Evolutionary conservation across 306 rosid species (phyloP), one percentile per base, ranked within the genome.

Genomic region (Cicer cuneatum): DNA sequence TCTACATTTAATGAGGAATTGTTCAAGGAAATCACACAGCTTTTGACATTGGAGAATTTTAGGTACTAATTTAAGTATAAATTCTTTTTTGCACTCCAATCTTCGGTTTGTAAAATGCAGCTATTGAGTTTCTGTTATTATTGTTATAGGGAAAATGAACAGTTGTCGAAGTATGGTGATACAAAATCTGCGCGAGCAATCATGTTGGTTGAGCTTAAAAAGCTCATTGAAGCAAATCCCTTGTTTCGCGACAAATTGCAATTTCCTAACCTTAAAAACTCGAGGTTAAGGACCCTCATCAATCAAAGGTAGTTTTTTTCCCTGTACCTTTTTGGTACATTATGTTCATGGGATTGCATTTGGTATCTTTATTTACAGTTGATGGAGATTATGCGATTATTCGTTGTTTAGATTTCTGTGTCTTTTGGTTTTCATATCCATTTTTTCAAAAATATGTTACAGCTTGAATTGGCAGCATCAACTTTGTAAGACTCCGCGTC

Each of bases 401-500:
- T 29, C 35, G 35, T 5, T 66, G n/a, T 63, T 60, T 73, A 8
- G n/a, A n/a, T n/a, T n/a, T n/a, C n/a, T n/a, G n/a, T n/a, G n/a
- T n/a, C n/a, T n/a, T n/a, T 62, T 75, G 52, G 29, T 57, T 78
- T 43, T 66, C 10, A 49, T 52, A 78, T 46, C 40, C 29, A 43
- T 29, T 39, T 18, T 33, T 8, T 13, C 5, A 49, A 47, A 71
- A 39, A 49, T 37, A 48, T 45, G 64, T 86, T 84, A 19, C 91
- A 94, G 98, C 92, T 83, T 94, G 84, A 94, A 94, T 85, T 94
- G 98, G 98, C 97, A 94, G 86, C 98, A 94, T 52, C 97, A 92
- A 72, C 99, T 94, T 57, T 94, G 99, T 84, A 94, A 94, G 79
- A 94, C 87, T 54, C 98, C 99, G 7, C 87, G 99, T 79, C 95